Percentiles rank a stretch among this genome's conserved stretches.
Conservation (phyloP, 2,329 filamentous ascomycete genomes). For the Exophiala dermatitidis region DNA sequence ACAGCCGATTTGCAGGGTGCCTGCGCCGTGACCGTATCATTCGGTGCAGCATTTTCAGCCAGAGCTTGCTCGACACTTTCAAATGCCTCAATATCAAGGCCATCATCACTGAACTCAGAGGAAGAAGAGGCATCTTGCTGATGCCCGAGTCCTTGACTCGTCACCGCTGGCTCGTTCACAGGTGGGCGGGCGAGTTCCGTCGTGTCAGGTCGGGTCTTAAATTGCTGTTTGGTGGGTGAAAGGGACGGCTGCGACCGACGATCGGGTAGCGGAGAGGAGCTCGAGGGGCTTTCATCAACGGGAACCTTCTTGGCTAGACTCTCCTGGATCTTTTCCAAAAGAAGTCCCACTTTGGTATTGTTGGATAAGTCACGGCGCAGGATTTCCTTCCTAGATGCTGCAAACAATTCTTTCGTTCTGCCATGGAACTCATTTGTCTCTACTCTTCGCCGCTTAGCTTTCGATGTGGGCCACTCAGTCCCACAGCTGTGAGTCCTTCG, state of each 20-base stretch:
- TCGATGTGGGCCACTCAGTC: constrained; percentile 58
- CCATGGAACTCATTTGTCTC: constrained; percentile 42
- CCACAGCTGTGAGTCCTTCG: constrained; percentile 63
- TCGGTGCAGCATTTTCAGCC: constrained; percentile 8
- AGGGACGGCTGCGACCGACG: constrained; percentile 14
- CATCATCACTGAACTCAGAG: constrained; percentile 43
- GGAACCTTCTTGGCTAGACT: constrained; percentile 36
- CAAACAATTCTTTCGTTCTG: constrained; percentile 42
- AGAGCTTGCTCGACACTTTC: constrained; percentile 32
- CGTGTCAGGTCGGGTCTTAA: not conserved
- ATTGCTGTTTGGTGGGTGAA: constrained; percentile 15
- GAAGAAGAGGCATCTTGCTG: constrained; percentile 6
- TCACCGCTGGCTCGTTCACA: not conserved
- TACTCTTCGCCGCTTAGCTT: constrained; percentile 55
- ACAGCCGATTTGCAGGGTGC: not conserved
- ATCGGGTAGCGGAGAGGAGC: constrained; percentile 40
- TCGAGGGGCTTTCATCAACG: constrained; percentile 33
- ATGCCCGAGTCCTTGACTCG: not conserved
- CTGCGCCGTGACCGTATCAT: not conserved
- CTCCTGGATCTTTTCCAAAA: constrained; percentile 60
- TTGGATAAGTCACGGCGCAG: constrained; percentile 36
- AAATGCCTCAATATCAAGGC: constrained; percentile 41
- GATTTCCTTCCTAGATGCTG: constrained; percentile 36
- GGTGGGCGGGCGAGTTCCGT: not conserved
- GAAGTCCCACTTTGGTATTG: constrained; percentile 45